A percentile compares a stretch with the other conserved stretches of the same genome.
phyloP scores from a whole-genome alignment of 805 yeast species.

The Pichia deserticola region DNA sequence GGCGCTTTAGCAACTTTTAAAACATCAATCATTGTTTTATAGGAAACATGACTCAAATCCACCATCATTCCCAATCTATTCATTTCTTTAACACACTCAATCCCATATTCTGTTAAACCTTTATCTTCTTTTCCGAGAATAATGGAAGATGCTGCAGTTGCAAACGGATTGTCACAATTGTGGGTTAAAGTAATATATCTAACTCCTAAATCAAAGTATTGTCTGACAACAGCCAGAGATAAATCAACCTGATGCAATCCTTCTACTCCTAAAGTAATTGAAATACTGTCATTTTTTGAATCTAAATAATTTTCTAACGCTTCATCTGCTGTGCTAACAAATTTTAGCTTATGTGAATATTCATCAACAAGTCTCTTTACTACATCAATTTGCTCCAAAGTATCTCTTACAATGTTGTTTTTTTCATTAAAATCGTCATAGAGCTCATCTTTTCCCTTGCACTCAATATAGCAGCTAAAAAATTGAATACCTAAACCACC shows the following conservation, averaged over 20 bases:
- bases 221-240: slow-evolving; percentile 43
- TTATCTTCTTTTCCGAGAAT: slow-evolving; percentile 38
- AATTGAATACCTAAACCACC: slow-evolving; percentile 45
- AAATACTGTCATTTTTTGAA: slow-evolving; percentile 27
- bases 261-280: slow-evolving; percentile 45
- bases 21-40: slow-evolving; percentile 42
- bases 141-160: slow-evolving; percentile 45
- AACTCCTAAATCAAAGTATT: slow-evolving; percentile 42
- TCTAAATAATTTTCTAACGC: slow-evolving; percentile 30
- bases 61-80: slow-evolving; percentile 49
- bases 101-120: slow-evolving; percentile 38
- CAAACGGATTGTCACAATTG: slow-evolving; percentile 51
- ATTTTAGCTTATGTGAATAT: slow-evolving; percentile 32
- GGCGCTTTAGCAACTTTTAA: slow-evolving; percentile 37
- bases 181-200: slow-evolving; percentile 47
- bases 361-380: slow-evolving; percentile 36
- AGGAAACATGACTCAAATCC: slow-evolving; percentile 43
- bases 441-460: slow-evolving; percentile 31
- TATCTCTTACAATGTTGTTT: slow-evolving; percentile 41
- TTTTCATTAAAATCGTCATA: slow-evolving; percentile 39
- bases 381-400: slow-evolving; percentile 47
- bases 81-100: slow-evolving; percentile 39
- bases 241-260: slow-evolving; percentile 47
- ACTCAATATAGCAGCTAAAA: slow-evolving; percentile 42
- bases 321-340: slow-evolving; percentile 35